These are phyloP conservation scores for Thielaviopsis ethacetica DNA, from an alignment of 2,329 filamentous ascomycete genomes.

Conservation along the genomic window DNA sequence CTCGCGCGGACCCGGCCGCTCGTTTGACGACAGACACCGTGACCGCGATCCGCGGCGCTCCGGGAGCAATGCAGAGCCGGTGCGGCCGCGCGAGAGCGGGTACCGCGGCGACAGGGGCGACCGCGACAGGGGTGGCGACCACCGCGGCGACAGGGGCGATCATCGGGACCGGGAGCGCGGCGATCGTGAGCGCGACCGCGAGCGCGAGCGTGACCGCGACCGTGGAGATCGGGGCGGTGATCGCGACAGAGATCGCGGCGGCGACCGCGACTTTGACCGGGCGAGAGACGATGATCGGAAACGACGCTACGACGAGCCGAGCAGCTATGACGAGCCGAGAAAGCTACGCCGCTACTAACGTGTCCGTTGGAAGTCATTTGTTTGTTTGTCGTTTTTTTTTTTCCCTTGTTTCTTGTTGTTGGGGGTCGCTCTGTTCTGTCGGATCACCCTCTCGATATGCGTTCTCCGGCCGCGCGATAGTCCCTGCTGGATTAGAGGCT, in stretches of 20 bases:
- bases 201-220: conserved; percentile 29
- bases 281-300: conserved; percentile 41
- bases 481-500: too few species aligned
- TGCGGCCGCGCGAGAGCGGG: conserved; percentile 30
- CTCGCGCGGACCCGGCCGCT: conserved; percentile 33
- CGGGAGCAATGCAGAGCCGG: conserved; percentile 72
- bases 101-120: conserved; percentile 30
- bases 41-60: conserved; percentile 28
- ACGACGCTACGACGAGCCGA: conserved; percentile 61
- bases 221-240: conserved; percentile 15
- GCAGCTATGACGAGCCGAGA: conserved; percentile 61
- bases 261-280: conserved; percentile 35
- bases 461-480: too few species aligned
- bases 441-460: too few species aligned
- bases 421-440: too few species aligned
- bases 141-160: conserved; percentile 25
- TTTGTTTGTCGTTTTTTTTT: conserved; percentile 15
- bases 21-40: conserved; percentile 40
- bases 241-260: conserved; percentile 8
- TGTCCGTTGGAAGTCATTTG: conserved; percentile 20
- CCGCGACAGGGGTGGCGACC: conserved; percentile 25
- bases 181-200: conserved; percentile 14
- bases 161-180: conserved; percentile 24
- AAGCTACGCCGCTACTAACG: conserved; percentile 48
- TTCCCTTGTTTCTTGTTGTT: too few species aligned